Evolutionary conservation across 2,329 filamentous ascomycete species (phyloP).

Genomic region (Sphaerulina musiva): DNA sequence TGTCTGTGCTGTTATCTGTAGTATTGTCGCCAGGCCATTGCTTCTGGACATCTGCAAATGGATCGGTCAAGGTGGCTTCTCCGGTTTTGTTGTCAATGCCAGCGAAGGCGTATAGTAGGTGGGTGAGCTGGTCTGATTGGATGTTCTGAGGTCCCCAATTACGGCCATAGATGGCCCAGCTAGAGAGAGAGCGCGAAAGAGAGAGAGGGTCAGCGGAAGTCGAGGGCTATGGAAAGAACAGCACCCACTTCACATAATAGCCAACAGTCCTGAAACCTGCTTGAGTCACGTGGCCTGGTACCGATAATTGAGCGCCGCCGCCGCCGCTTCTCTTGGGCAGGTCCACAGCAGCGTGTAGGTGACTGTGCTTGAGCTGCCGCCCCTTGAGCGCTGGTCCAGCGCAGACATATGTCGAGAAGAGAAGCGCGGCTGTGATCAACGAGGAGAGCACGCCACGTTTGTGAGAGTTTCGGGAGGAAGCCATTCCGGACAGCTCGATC

Average conservation of each 20-base stretch:
- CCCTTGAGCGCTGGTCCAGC: constrained; percentile 2
- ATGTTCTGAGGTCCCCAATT: constrained; percentile 76
- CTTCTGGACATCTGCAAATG: constrained; percentile 61
- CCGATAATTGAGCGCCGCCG: not conserved
- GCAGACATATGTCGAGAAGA: constrained; percentile 3
- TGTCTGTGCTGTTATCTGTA: constrained; percentile 35
- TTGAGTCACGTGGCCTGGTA: constrained; percentile 8
- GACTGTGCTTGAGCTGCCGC: constrained; percentile 11
- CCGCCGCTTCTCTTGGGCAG: not conserved
- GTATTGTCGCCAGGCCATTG: constrained; percentile 59
- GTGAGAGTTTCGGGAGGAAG: not conserved
- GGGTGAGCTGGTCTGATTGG: constrained; percentile 70
- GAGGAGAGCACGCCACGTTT: not conserved
- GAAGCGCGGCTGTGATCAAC: not conserved
- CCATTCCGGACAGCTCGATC: not conserved
- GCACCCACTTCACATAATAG: constrained; percentile 59
- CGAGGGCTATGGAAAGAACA: not conserved
- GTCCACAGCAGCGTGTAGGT: constrained; percentile 11
- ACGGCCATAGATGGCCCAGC: constrained; percentile 56
- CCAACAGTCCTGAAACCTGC: constrained; percentile 60
- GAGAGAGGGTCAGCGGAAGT: constrained; percentile 1
- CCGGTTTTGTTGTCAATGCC: constrained; percentile 72
- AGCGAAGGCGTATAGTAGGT: constrained; percentile 84
- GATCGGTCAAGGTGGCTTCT: constrained; percentile 65
- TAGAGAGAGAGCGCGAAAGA: constrained; percentile 7